Base-by-base conservation (phyloP, 768 basidiomycete species). In the Lentinula sp. region DNA sequence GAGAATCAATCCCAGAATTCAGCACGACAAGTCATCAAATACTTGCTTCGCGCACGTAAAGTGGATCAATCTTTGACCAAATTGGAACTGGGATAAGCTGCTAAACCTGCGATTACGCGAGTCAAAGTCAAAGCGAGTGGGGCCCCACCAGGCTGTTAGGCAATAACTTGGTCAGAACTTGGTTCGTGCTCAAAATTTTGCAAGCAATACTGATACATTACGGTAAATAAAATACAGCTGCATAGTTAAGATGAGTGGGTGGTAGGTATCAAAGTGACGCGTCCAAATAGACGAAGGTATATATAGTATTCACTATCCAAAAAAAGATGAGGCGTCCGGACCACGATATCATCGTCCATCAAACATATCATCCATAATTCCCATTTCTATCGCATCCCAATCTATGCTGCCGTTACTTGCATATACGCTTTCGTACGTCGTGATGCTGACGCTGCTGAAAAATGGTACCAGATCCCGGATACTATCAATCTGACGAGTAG, bases 351-450 rank as follows among this genome's bases (percentile, higher is more conserved):
- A 88, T 69, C 85, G 81, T 60, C 85, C 85, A 63, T 98, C 95
- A 69, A 98, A 99, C 79, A 98, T 87, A 71, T 98, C 96, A 52
- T 85, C 81, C 73, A 90, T 75, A 50, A 99, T 72, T 5, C 87
- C 85, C 50, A 77, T 79, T 73, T 98, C 96, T 20, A 99, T 88
- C 2, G 86, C 86, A 36, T 86, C 87, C 94, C 93, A 96, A 69
- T 98, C 95, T 18, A 98, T 41, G 60, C 82, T 85, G 0, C 90
- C 88, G 13, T 83, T 85, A 65, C 88, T 88, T 6, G 84, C 84
- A 71, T 98, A 99, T 51, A 96, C 82, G 61, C 89, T 90, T 74
- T 98, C 94, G 70, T 94, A 98, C 9, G 90, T 88, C 4, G 87
- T 79, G 55, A 96, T 85, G 72, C 94, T 96, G 54, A 95, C 87